phyloP scores from a whole-genome alignment of 352 stramenopile genomes.

The Vaucheria bursata region DNA sequence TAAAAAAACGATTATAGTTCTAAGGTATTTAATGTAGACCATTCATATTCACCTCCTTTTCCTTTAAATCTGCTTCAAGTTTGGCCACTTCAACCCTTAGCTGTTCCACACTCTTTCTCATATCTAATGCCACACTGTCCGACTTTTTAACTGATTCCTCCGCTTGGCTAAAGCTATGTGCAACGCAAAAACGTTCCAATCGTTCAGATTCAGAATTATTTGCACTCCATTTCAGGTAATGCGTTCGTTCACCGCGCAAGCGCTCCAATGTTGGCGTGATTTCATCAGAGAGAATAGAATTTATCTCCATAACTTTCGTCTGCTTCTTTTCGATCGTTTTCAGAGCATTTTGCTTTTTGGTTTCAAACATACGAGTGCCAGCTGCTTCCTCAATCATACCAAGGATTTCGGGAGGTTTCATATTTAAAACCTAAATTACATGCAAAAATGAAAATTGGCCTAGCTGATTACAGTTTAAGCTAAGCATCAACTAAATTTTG shows the following conservation, averaged over 20 bases:
- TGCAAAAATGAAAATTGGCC: too few relatives aligned
- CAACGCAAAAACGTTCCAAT: constrained; percentile 92
- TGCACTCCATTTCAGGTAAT: constrained; percentile 95
- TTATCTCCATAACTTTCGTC: constrained; percentile 98
- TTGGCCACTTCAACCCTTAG: constrained; percentile 54
- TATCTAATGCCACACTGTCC: constrained; percentile 18
- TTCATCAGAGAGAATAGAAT: constrained; percentile 91
- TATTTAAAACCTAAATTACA: constrained; percentile 99
- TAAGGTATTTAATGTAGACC: too few relatives aligned
- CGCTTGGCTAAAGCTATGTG: constrained; percentile 81
- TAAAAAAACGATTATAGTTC: too few relatives aligned
- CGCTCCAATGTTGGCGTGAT: constrained; percentile 98
- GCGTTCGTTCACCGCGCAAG: constrained; percentile 86
- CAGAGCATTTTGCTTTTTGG: constrained; percentile 91
- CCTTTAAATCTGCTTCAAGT: constrained; percentile 46
- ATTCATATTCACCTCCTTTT: constrained; percentile 21
- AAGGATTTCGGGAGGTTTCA: constrained; percentile 98
- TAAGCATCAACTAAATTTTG: too few relatives aligned
- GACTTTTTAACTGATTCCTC: constrained; percentile 61
- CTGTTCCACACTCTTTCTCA: constrained; percentile 32
- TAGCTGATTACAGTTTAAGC: too few relatives aligned
- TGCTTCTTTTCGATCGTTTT: constrained; percentile 99
- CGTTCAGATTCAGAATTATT: constrained; percentile 97
- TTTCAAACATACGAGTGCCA: constrained; percentile 99
- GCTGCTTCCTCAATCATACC: constrained; percentile 99